These are phyloP conservation scores for Butyriboletus regius DNA, from an alignment of 1,284 basidiomycete species.

Conservation along the genomic window DNA sequence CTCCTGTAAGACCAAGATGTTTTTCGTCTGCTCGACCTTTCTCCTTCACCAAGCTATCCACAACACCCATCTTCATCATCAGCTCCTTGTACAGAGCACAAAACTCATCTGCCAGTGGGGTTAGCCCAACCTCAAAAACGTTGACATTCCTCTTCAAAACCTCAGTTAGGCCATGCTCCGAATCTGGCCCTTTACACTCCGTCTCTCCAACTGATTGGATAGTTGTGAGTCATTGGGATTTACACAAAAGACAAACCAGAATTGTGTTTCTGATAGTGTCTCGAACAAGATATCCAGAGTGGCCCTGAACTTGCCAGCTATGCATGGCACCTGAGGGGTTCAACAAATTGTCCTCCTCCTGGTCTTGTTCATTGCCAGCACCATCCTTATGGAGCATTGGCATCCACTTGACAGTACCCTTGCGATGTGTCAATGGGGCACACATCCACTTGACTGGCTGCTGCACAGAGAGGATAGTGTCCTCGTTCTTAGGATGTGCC, in stretches of 20 bases:
- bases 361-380: constrained; percentile 32
- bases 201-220: too few species aligned
- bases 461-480: constrained; percentile 89
- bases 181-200: too few species aligned
- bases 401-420: constrained; percentile 61
- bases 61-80: constrained; percentile 46
- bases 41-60: constrained; percentile 48
- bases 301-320: constrained; percentile 80
- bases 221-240: too few species aligned
- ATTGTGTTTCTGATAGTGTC: constrained; percentile 81
- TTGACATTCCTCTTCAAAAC: too few species aligned
- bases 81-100: too few species aligned
- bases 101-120: too few species aligned
- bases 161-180: too few species aligned
- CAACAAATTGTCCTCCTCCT: constrained; percentile 45
- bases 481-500: constrained; percentile 78
- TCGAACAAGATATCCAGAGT: constrained; percentile 82
- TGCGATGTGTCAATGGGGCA: constrained; percentile 78
- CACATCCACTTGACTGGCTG: constrained; percentile 90
- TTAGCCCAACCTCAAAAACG: too few species aligned
- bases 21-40: constrained; percentile 55
- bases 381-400: constrained; percentile 49
- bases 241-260: too few species aligned
- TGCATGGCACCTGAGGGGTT: constrained; percentile 48
- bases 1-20: constrained; percentile 61